Base-by-base conservation (phyloP, 768 basidiomycete species). In the Amanita polypyramis region DNA sequence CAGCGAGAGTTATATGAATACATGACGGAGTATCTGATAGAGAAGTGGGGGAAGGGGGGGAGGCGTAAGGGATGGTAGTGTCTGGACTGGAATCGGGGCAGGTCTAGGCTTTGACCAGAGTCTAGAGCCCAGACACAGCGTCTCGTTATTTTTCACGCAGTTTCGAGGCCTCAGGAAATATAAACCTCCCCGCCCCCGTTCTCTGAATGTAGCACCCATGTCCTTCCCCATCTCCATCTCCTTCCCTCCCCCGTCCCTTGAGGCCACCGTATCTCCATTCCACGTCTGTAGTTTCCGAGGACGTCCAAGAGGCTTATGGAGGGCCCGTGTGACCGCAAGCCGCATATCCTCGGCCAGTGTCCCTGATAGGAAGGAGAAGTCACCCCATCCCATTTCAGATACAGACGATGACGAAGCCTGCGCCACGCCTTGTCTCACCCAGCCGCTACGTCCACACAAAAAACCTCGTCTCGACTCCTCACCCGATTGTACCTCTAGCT, bases 31-130 rank as follows among this genome's bases (percentile, higher is more conserved):
- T 97, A 93, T 67, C 67, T 99, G 51, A 54, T 80, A 1, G 93
- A 96, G 67, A 93, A 91, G 61, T 98, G 95, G 94, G 92, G 94
- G 21, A 85, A 82, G 57, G 87, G 86, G 21, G 79, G 80, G 17
- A 70, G 75, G 49, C 71, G 71, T 50, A 70, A 82, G n/a, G 74
- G 76, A 14, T 80, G 80, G 76, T 82, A 57, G 50, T 27, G 49
- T 25, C 34, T 32, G 37, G 46, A 42, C 11, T 49, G 43, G 15
- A 45, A 42, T 44, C 44, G 52, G 30, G 34, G 30, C 3, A 20
- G 49, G 52, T 29, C 52, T 50, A 52, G 52, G 38, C 51, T 46
- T 25, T 46, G 23, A 14, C 35, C 27, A 55, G 50, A 54, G 56
- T 51, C 54, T 53, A 57, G n/a, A n/a, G 56, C 55, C 52, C 41